Percentiles rank a stretch among this genome's conserved stretches.
These are phyloP conservation scores for Gonium pectorale DNA, from an alignment of 139 green algal species.

Conservation along the genomic window DNA sequence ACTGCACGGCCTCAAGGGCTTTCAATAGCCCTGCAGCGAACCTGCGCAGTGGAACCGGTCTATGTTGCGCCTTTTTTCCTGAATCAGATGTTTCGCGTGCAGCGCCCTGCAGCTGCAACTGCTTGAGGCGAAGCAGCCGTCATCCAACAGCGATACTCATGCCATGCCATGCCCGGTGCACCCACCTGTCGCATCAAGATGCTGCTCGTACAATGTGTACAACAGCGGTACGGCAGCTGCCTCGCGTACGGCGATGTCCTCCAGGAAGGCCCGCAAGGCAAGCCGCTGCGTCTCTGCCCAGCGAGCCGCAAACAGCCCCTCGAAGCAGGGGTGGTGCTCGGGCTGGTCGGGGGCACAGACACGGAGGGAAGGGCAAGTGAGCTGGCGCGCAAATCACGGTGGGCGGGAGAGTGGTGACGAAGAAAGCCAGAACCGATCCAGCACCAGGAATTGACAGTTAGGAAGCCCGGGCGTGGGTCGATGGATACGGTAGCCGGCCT, in stretches of 20 bases:
- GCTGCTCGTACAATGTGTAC: constrained; percentile 48
- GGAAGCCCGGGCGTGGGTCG: too few relatives aligned
- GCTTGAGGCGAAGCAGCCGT: not conserved
- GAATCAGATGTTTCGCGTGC: too few relatives aligned
- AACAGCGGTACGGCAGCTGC: constrained; percentile 4
- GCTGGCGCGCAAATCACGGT: too few relatives aligned
- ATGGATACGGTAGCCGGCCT: too few relatives aligned
- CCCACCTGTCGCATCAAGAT: too few relatives aligned
- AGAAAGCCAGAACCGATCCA: too few relatives aligned
- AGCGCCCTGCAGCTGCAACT: not conserved
- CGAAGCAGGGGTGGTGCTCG: constrained; percentile 60
- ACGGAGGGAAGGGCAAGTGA: too few relatives aligned
- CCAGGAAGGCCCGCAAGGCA: constrained; percentile 40
- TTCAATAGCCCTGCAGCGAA: too few relatives aligned
- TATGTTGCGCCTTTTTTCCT: too few relatives aligned
- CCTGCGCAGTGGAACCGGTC: too few relatives aligned
- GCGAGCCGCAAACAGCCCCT: constrained; percentile 44
- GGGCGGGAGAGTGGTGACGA: too few relatives aligned
- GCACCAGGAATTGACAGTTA: too few relatives aligned
- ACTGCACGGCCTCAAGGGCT: not conserved
- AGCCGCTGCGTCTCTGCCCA: constrained; percentile 44
- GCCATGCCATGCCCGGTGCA: not conserved
- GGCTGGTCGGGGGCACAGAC: not conserved
- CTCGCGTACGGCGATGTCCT: not conserved
- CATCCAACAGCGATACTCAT: not conserved